Percentiles rank a stretch among this genome's conserved stretches.
phyloP scores from a whole-genome alignment of 2,329 filamentous ascomycete species.

The Colletotrichum incanum region DNA sequence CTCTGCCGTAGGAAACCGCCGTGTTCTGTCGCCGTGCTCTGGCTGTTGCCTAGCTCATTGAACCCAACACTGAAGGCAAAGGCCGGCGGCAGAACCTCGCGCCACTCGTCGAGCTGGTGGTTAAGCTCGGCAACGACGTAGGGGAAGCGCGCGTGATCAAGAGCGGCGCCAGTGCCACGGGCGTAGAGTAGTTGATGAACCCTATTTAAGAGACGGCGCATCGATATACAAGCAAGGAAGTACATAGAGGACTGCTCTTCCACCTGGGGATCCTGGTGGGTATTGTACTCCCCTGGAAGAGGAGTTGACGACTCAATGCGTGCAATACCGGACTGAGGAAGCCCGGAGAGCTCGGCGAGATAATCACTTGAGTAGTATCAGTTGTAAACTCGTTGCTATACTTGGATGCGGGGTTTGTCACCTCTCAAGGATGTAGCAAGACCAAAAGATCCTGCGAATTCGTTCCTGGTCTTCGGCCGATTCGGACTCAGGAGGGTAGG shows the following conservation, averaged over 20 bases:
- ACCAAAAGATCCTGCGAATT: slow-evolving; percentile 68
- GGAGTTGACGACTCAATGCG: slow-evolving; percentile 66
- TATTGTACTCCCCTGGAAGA: slow-evolving; percentile 63
- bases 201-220: slow-evolving; percentile 63
- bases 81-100: slow-evolving; percentile 60
- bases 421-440: slow-evolving; percentile 70
- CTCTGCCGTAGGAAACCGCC: slow-evolving; percentile 66
- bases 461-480: slow-evolving; percentile 61
- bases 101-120: slow-evolving; percentile 66
- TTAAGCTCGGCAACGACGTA: slow-evolving; percentile 64
- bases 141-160: slow-evolving; percentile 62
- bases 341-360: slow-evolving; percentile 65
- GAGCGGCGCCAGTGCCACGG: slow-evolving; percentile 59
- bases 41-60: slow-evolving; percentile 40
- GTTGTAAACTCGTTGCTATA: neutral
- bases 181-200: slow-evolving; percentile 67
- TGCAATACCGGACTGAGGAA: slow-evolving; percentile 66
- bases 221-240: slow-evolving; percentile 68
- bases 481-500: slow-evolving; percentile 57
- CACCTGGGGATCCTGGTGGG: slow-evolving; percentile 56
- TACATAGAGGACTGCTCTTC: slow-evolving; percentile 67
- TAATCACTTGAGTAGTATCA: slow-evolving; percentile 58
- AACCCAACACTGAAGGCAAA: slow-evolving; percentile 59
- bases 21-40: slow-evolving; percentile 56
- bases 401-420: slow-evolving; percentile 35